Evolutionary conservation across 2,329 filamentous ascomycete genomes (phyloP).

Genomic region (Helicocarpus griseus): DNA sequence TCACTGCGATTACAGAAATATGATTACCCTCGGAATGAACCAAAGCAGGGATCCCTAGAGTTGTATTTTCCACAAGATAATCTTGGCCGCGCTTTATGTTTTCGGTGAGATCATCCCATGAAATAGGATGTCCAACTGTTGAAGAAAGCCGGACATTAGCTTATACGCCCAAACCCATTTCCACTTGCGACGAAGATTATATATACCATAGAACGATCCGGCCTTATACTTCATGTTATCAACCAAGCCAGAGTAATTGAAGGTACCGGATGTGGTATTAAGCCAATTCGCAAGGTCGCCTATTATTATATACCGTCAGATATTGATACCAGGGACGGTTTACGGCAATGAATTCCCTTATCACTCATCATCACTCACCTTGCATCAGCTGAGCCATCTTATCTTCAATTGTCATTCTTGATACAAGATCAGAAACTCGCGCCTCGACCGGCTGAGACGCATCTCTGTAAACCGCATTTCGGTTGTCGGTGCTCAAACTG

Average conservation of each 20-base stretch:
- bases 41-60: constrained; percentile 60
- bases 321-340: background rate
- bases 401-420: constrained; percentile 64
- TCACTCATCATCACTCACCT: constrained; percentile 18
- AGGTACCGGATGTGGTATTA: constrained; percentile 54
- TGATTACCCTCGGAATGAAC: constrained; percentile 61
- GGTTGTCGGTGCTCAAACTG: background rate
- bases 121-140: constrained; percentile 48
- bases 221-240: constrained; percentile 57
- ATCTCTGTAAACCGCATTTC: constrained; percentile 48
- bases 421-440: constrained; percentile 57
- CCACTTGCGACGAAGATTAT: background rate
- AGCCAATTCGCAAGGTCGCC: constrained; percentile 65
- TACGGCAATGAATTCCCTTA: background rate
- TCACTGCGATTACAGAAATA: no score
- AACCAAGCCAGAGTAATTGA: constrained; percentile 57
- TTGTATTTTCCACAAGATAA: constrained; percentile 57
- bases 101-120: constrained; percentile 52
- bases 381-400: constrained; percentile 62
- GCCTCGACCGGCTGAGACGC: constrained; percentile 52
- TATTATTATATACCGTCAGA: background rate
- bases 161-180: no score
- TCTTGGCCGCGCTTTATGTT: constrained; percentile 59
- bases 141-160: background rate
- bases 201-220: constrained; percentile 54